Conservation (phyloP, 2,329 filamentous ascomycete species). For the Pyricularia grisea region DNA sequence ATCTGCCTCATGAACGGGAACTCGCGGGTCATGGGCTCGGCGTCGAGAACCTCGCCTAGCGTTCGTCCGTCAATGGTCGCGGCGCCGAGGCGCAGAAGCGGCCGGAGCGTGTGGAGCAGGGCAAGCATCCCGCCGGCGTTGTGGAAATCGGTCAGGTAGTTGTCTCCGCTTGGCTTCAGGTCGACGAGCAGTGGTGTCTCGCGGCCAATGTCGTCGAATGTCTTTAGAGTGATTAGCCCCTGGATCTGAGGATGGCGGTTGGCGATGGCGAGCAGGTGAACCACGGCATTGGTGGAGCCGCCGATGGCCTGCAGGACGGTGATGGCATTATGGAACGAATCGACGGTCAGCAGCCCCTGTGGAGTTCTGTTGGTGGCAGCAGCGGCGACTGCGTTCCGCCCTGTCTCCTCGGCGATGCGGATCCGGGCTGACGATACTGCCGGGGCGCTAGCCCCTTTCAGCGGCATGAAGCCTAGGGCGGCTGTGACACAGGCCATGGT, state of each 20-base stretch:
- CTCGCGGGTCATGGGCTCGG: conserved; percentile 48
- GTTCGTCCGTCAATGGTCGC: conserved; percentile 79
- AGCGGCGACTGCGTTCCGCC: conserved; percentile 55
- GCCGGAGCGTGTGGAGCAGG: conserved; percentile 68
- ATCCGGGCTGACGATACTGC: conserved; percentile 71
- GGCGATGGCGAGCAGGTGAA: conserved; percentile 80
- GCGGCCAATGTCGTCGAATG: conserved; percentile 69
- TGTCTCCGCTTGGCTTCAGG: conserved; percentile 76
- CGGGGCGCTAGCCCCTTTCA: conserved; percentile 68
- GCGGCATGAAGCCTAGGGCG: conserved; percentile 70
- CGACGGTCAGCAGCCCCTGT: conserved; percentile 59
- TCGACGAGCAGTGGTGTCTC: conserved; percentile 75
- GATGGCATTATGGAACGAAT: conserved; percentile 75
- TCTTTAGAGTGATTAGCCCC: conserved; percentile 58
- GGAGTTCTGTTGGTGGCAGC: conserved; percentile 62
- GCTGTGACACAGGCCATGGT: conserved; percentile 83
- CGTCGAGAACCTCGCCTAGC: conserved; percentile 67
- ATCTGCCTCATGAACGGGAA: conserved; percentile 23
- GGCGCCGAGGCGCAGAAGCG: conserved; percentile 67
- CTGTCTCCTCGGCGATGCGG: conserved; percentile 68
- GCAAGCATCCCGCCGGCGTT: conserved; percentile 79
- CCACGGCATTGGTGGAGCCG: conserved; percentile 75
- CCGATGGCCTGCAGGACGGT: conserved; percentile 77
- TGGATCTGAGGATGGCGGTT: conserved; percentile 60
- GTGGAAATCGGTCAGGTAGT: conserved; percentile 86